Percentiles rank a stretch among this genome's conserved stretches.
Evolutionary conservation across 2,329 filamentous ascomycete species (phyloP).

Genomic region (Scedosporium minutisporum): DNA sequence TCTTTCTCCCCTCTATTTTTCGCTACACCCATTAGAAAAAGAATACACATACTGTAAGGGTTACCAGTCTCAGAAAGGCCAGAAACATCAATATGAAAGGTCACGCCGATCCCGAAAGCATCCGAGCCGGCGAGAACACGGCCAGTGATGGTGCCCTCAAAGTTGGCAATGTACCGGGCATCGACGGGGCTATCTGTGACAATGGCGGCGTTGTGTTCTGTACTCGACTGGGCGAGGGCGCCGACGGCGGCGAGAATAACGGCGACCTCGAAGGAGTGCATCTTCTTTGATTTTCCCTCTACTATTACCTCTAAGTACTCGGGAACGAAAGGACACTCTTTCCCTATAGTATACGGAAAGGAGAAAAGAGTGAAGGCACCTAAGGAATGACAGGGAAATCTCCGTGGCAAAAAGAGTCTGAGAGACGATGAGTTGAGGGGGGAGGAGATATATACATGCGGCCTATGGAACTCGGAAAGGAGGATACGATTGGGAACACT

Average conservation of each 20-base stretch:
- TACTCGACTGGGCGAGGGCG: neutral
- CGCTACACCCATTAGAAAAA: too few species aligned
- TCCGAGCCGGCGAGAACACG: slow-evolving; percentile 8
- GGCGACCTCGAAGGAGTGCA: neutral
- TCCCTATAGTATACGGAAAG: neutral
- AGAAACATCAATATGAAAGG: slow-evolving; percentile 8
- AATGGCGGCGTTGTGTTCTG: neutral
- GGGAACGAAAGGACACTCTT: neutral
- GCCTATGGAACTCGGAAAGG: too few species aligned
- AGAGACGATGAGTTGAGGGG: neutral
- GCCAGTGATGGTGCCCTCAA: slow-evolving; percentile 6
- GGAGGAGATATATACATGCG: neutral
- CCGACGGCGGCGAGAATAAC: neutral
- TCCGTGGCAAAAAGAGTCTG: neutral
- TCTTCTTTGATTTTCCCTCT: neutral
- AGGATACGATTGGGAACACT: too few species aligned
- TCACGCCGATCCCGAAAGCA: slow-evolving; percentile 8
- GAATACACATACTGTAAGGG: slow-evolving; percentile 7
- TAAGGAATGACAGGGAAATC: too few species aligned
- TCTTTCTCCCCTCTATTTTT: too few species aligned
- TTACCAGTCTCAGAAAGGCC: slow-evolving; percentile 7
- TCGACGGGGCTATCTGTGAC: slow-evolving; percentile 6
- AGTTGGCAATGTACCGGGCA: slow-evolving; percentile 6
- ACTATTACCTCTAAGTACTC: neutral
- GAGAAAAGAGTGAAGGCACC: too few species aligned